These are phyloP conservation scores for Suillus fuscotomentosus DNA, from an alignment of 768 basidiomycete species.

Conservation along the genomic window DNA sequence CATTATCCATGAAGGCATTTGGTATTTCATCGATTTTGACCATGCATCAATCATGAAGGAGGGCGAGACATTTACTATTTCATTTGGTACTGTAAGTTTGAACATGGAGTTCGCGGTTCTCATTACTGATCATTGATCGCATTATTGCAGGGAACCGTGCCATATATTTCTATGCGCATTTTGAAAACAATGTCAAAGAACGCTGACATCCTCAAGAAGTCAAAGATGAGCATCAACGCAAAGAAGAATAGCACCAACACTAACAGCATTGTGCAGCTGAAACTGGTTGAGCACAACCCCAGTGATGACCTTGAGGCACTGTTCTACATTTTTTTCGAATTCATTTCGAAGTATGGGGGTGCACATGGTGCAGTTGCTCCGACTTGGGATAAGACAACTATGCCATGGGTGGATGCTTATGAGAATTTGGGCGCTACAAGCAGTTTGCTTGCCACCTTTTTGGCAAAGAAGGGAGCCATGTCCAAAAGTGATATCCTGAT, in stretches of 20 bases:
- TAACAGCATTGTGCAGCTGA: not conserved
- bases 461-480: not conserved
- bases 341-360: not conserved
- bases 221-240: not conserved
- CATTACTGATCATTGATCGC: not conserved
- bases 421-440: not conserved
- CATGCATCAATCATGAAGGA: not conserved
- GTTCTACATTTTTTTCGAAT: not conserved
- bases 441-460: not conserved
- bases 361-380: not conserved
- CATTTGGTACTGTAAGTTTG: not conserved
- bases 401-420: not conserved
- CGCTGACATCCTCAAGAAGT: not conserved
- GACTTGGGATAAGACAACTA: not conserved
- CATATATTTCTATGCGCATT: not conserved
- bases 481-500: not conserved
- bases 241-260: not conserved
- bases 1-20: not conserved
- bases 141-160: not conserved
- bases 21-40: not conserved
- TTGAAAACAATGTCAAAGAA: not conserved
- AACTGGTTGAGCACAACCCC: not conserved
- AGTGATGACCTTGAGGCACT: not conserved
- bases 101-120: not conserved
- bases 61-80: not conserved